phyloP scores from a whole-genome alignment of 495 filamentous ascomycete species.

The Tetracladium marchalianum region DNA sequence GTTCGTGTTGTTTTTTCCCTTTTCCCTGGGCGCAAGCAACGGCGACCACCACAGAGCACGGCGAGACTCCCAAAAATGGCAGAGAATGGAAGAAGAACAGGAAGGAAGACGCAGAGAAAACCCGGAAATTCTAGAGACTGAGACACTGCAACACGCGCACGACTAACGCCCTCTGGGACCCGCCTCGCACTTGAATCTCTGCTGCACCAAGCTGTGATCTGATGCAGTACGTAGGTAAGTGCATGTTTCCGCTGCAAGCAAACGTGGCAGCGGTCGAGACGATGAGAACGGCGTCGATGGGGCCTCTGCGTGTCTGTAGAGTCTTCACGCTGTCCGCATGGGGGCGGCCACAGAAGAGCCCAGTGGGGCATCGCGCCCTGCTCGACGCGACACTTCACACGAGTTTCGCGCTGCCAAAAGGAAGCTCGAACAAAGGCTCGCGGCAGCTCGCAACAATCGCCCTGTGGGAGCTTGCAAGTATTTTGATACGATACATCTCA shows the following conservation, averaged over 20 bases:
- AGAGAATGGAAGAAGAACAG: not conserved
- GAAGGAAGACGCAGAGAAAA: constrained; percentile 1
- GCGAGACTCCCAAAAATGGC: not conserved
- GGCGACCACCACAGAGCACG: constrained; percentile 1
- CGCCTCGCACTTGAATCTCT: constrained; percentile 14
- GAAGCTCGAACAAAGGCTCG: too few species aligned
- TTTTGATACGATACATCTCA: constrained; percentile 13
- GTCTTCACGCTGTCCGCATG: too few species aligned
- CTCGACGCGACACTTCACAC: too few species aligned
- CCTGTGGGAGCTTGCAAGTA: not conserved
- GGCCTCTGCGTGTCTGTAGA: too few species aligned
- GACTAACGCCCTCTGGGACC: constrained; percentile 4
- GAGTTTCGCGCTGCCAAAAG: too few species aligned
- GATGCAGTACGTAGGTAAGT: constrained; percentile 16
- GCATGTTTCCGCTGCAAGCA: constrained; percentile 14
- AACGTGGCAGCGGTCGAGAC: constrained; percentile 15
- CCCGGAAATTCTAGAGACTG: constrained; percentile 11
- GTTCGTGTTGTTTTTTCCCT: too few species aligned
- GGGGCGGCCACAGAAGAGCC: too few species aligned
- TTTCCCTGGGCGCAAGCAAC: not conserved
- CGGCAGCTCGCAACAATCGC: too few species aligned
- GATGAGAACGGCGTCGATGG: not conserved
- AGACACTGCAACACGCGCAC: not conserved
- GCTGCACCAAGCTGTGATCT: constrained; percentile 7
- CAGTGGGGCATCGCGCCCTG: too few species aligned